Conservation (phyloP, 2,329 filamentous ascomycete genomes). For the Graphium sp. region DNA sequence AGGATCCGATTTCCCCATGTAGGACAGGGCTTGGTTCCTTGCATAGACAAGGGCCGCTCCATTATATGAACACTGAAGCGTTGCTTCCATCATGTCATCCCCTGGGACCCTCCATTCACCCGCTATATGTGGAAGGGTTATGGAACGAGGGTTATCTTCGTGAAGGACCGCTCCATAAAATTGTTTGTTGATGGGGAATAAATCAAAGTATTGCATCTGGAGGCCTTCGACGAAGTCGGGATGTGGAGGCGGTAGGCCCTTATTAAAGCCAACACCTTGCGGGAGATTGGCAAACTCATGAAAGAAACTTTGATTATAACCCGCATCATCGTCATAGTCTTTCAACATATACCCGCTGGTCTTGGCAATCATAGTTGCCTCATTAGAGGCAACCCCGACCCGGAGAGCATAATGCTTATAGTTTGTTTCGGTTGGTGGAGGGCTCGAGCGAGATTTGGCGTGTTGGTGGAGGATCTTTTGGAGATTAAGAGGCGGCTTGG, state of each 20-base stretch:
- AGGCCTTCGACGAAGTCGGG: conserved; percentile 13
- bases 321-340: conserved; percentile 1
- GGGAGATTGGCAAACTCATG: conserved; percentile 8
- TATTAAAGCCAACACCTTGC: conserved; percentile 11
- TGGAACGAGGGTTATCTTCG: conserved; percentile 7
- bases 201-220: conserved; percentile 2
- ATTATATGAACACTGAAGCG: conserved; percentile 8
- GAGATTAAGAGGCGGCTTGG: neutral
- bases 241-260: conserved; percentile 10
- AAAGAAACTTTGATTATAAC: conserved; percentile 4
- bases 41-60: conserved; percentile 12
- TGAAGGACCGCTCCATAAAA: conserved; percentile 8
- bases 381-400: neutral
- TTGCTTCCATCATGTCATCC: conserved; percentile 7
- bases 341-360: conserved; percentile 7
- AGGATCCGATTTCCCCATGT: conserved; percentile 7
- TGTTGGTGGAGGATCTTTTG: neutral
- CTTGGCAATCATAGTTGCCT: neutral
- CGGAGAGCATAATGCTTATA: neutral
- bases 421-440: neutral
- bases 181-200: conserved; percentile 5
- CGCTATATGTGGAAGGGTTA: conserved; percentile 11
- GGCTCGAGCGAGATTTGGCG: neutral
- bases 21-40: conserved; percentile 10
- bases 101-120: conserved; percentile 10